A percentile compares a stretch with the other conserved stretches of the same genome.
phyloP scores from a whole-genome alignment of 2,329 filamentous ascomycete genomes.

The Penicillium sumatraense region DNA sequence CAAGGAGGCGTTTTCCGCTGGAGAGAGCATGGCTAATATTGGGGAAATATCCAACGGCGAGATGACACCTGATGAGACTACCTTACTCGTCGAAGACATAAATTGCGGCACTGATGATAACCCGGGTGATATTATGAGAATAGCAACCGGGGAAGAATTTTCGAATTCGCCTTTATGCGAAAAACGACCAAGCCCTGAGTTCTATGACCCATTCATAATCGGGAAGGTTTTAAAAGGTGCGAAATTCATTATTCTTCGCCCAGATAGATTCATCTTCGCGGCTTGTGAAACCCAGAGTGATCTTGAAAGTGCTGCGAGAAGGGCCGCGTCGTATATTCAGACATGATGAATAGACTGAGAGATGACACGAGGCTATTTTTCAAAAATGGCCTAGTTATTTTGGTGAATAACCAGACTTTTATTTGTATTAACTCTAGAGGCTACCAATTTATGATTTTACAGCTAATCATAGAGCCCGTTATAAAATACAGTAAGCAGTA shows the following conservation, averaged over 20 bases:
- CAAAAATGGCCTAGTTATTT: too few relatives aligned
- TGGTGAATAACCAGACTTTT: too few relatives aligned
- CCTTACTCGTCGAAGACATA: slow-evolving; percentile 15
- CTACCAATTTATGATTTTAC: too few relatives aligned
- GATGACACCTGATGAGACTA: neutral
- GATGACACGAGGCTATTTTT: too few relatives aligned
- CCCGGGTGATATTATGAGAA: slow-evolving; percentile 13
- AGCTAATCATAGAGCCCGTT: too few relatives aligned
- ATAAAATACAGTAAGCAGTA: too few relatives aligned
- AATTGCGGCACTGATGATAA: neutral
- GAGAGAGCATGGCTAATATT: neutral
- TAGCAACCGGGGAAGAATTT: slow-evolving; percentile 37
- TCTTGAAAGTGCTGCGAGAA: slow-evolving; percentile 10
- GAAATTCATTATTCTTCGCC: slow-evolving; percentile 36
- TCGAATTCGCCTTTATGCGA: slow-evolving; percentile 30
- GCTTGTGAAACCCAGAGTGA: slow-evolving; percentile 30
- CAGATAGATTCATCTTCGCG: slow-evolving; percentile 41
- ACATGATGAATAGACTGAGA: neutral
- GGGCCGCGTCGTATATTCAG: neutral
- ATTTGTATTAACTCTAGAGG: too few relatives aligned
- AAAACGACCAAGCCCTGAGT: slow-evolving; percentile 32
- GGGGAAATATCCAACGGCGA: slow-evolving; percentile 10
- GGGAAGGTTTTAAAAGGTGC: slow-evolving; percentile 23
- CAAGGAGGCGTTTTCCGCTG: slow-evolving; percentile 3
- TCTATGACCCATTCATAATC: slow-evolving; percentile 34